These are phyloP conservation scores for Haberlea rhodopensis DNA, from an alignment of 257 asterid species.

Conservation along the genomic window DNA sequence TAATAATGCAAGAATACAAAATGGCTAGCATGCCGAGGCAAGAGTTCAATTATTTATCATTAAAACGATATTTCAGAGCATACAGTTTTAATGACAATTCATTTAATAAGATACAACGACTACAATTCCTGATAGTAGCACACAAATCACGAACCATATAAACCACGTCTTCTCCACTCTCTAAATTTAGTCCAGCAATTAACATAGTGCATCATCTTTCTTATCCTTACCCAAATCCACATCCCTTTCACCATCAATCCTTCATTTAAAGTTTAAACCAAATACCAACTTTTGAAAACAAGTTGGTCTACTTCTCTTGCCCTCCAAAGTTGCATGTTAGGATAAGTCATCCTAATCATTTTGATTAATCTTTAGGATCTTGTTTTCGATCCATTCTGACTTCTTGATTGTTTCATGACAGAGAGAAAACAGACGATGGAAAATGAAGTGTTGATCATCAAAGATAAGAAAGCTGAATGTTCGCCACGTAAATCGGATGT, in stretches of 20 bases:
- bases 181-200: not conserved
- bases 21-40: no score
- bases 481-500: not conserved
- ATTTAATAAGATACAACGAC: no score
- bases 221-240: not conserved
- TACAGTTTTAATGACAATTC: no score
- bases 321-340: not conserved
- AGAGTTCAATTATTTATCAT: no score
- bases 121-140: no score
- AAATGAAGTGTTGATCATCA: not conserved
- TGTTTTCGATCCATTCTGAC: not conserved
- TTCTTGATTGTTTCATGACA: not conserved
- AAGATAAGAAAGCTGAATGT: not conserved
- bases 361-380: not conserved
- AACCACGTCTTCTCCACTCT: no score
- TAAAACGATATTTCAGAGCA: no score
- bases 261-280: not conserved
- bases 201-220: not conserved
- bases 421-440: not conserved
- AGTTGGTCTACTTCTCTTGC: constrained; percentile 1
- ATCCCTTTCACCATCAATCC: not conserved
- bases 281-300: not conserved
- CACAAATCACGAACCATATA: no score
- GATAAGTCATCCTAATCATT: not conserved
- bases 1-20: no score